phyloP scores from a whole-genome alignment of 2,329 filamentous ascomycete species.

The Botrytis deweyae region DNA sequence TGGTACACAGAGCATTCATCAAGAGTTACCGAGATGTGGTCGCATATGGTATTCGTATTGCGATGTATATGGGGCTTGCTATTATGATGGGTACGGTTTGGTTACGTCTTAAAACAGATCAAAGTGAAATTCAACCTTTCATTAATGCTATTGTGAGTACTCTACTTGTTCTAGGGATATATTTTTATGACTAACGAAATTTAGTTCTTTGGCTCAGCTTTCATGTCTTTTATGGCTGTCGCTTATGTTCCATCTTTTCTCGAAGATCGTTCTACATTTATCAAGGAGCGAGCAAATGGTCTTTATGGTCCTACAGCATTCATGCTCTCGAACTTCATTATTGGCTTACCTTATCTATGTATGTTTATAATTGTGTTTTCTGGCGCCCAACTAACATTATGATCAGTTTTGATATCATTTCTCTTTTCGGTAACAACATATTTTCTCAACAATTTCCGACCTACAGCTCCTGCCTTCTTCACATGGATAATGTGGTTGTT shows the following conservation, averaged over 20 bases:
- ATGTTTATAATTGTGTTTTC: constrained; percentile 29
- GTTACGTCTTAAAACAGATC: constrained; percentile 66
- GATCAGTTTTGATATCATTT: constrained; percentile 64
- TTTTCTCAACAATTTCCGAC: constrained; percentile 76
- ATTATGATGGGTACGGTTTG: constrained; percentile 90
- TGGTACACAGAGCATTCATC: constrained; percentile 77
- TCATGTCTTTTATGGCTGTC: constrained; percentile 80
- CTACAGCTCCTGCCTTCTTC: constrained; percentile 66
- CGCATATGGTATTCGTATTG: constrained; percentile 77
- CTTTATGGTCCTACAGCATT: constrained; percentile 74
- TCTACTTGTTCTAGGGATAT: neutral
- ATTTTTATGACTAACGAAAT: neutral
- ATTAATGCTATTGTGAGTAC: constrained; percentile 69
- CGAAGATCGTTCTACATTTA: constrained; percentile 70
- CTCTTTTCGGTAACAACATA: constrained; percentile 75
- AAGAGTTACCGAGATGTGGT: constrained; percentile 84
- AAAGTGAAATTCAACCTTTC: constrained; percentile 75
- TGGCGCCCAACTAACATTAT: constrained; percentile 23
- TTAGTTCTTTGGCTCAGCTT: constrained; percentile 67
- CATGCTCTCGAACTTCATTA: constrained; percentile 75
- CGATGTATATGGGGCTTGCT: constrained; percentile 77
- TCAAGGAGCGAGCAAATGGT: constrained; percentile 79
- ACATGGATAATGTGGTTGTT: constrained; percentile 82
- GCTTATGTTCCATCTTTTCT: constrained; percentile 83
- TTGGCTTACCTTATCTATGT: constrained; percentile 77